Percentiles rank a stretch among this genome's conserved stretches.
Evolutionary conservation across 192 early-diverging fungal species (phyloP).

Genomic region (Entophlyctis luteolus): DNA sequence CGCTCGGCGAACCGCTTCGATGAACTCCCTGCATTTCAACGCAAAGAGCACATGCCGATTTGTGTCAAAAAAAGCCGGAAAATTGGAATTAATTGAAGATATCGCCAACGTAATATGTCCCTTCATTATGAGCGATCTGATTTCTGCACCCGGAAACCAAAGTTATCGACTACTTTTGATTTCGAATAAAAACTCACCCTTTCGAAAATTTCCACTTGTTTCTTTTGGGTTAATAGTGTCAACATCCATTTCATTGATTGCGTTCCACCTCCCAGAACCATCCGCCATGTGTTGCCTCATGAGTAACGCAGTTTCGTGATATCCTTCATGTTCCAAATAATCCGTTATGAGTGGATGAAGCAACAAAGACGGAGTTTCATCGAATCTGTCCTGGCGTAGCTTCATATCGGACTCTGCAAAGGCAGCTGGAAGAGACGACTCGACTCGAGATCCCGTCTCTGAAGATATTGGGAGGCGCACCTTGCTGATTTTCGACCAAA

Average conservation of each 20-base stretch:
- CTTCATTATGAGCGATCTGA: slow-evolving; percentile 54
- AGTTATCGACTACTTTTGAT: neutral
- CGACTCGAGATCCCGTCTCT: neutral
- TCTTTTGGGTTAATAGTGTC: neutral
- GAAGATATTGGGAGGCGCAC: slow-evolving; percentile 11
- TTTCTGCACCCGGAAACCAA: slow-evolving; percentile 30
- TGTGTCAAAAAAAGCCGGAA: slow-evolving; percentile 60
- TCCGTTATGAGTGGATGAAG: slow-evolving; percentile 66
- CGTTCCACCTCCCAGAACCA: slow-evolving; percentile 25
- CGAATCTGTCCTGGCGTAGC: neutral
- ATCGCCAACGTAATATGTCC: slow-evolving; percentile 79
- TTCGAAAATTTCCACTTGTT: slow-evolving; percentile 1
- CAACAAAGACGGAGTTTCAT: neutral
- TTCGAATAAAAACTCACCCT: neutral
- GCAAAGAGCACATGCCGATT: slow-evolving; percentile 69
- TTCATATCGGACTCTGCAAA: neutral
- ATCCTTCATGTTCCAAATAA: slow-evolving; percentile 83
- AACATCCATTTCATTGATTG: slow-evolving; percentile 23
- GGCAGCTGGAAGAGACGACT: neutral
- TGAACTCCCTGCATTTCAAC: slow-evolving; percentile 79
- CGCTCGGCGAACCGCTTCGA: slow-evolving; percentile 68
- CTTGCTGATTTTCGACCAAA: slow-evolving; percentile 27
- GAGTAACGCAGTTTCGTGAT: slow-evolving; percentile 68
- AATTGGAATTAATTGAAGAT: slow-evolving; percentile 58
- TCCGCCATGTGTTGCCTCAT: slow-evolving; percentile 41